phyloP scores from a whole-genome alignment of 352 stramenopile species.

The Globisporangium radiosum region DNA sequence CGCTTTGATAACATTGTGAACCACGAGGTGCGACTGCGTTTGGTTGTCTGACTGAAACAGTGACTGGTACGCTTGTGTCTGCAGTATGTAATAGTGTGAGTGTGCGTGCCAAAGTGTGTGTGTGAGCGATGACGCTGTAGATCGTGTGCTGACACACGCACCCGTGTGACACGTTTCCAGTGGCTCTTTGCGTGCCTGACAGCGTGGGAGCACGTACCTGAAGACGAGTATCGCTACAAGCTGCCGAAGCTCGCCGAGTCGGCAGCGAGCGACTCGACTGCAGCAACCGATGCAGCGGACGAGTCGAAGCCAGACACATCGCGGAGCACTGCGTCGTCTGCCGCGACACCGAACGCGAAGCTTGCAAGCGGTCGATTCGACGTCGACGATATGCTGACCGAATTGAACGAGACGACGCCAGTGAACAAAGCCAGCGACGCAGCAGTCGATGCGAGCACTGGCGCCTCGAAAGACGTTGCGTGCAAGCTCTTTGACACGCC shows the following conservation, averaged over 20 bases:
- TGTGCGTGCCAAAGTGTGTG: neutral
- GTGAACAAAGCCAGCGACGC: constrained; percentile 21
- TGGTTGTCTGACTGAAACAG: too few species aligned
- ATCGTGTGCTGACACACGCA: constrained; percentile 16
- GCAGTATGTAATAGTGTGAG: too few species aligned
- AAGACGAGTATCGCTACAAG: constrained; percentile 44
- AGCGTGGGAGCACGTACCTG: constrained; percentile 55
- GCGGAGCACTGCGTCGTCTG: neutral
- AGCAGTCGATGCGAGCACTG: neutral
- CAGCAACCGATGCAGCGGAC: constrained; percentile 3
- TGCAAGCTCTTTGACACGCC: constrained; percentile 59
- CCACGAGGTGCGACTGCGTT: constrained; percentile 43
- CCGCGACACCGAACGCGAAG: constrained; percentile 19
- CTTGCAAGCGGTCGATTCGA: constrained; percentile 31
- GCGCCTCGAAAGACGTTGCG: constrained; percentile 26
- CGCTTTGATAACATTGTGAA: constrained; percentile 73
- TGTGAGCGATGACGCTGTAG: constrained; percentile 3
- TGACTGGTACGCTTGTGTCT: too few species aligned
- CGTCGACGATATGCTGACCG: constrained; percentile 45
- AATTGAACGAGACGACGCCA: constrained; percentile 46
- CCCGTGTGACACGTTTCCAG: constrained; percentile 1
- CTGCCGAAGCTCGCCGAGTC: constrained; percentile 4
- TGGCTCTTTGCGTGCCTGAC: constrained; percentile 73
- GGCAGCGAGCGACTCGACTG: constrained; percentile 9
- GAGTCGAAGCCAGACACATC: constrained; percentile 1